These are phyloP conservation scores for Neoscytalidium dimidiatum DNA, from an alignment of 2,329 filamentous ascomycete genomes.

Conservation along the genomic window DNA sequence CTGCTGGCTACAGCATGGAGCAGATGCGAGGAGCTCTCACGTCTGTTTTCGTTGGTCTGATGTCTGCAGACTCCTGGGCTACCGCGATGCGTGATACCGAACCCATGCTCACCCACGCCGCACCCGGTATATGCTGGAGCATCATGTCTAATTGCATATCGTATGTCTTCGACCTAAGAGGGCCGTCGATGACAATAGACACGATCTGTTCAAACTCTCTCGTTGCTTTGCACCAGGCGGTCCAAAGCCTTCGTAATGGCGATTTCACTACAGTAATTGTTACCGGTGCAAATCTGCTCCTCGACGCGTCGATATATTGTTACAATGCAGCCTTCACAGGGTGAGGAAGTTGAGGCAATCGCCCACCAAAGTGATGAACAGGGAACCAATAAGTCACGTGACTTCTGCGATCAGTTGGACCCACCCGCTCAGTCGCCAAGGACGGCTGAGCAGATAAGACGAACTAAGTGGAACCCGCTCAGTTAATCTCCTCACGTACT, in stretches of 20 bases:
- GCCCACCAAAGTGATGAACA: no score
- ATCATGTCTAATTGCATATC: slow-evolving; percentile 32
- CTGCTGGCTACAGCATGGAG: slow-evolving; percentile 20
- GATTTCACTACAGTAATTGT: background rate
- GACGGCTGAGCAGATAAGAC: no score
- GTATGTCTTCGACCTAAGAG: slow-evolving; percentile 32
- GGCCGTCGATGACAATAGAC: slow-evolving; percentile 30
- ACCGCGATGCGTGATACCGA: slow-evolving; percentile 25
- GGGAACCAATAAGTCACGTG: no score
- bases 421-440: no score
- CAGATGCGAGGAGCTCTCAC: slow-evolving; percentile 20
- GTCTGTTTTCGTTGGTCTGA: slow-evolving; percentile 23
- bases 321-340: no score
- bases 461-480: no score
- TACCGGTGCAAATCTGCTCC: slow-evolving; percentile 3
- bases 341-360: no score
- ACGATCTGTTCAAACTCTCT: slow-evolving; percentile 32
- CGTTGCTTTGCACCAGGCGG: slow-evolving; percentile 25
- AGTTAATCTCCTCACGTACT: no score
- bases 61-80: slow-evolving; percentile 20
- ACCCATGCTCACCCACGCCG: slow-evolving; percentile 18
- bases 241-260: slow-evolving; percentile 1
- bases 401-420: no score
- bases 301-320: slow-evolving; percentile 21
- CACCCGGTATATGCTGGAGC: slow-evolving; percentile 22